Conservation (phyloP, 306 rosid species). For the Cucumis cinereus region DNA sequence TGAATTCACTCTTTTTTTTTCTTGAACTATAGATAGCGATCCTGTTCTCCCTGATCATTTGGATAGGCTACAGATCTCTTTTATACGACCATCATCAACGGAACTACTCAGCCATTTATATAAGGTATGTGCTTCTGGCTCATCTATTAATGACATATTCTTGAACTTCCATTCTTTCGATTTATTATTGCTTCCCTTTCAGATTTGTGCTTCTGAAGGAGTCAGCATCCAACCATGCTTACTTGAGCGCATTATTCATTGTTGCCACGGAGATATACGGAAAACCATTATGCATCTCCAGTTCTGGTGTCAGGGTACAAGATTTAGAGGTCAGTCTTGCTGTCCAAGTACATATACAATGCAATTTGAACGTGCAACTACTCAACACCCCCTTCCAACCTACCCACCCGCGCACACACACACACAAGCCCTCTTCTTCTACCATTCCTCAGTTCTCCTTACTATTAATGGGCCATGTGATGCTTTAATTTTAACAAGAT, state of each 20-base stretch:
- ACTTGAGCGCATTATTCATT: conserved; percentile 44
- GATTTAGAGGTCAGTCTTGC: conserved; percentile 29
- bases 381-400: neutral
- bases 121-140: conserved; percentile 38
- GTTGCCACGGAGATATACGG: conserved; percentile 61
- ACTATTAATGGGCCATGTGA: neutral
- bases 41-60: conserved; percentile 50
- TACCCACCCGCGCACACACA: neutral
- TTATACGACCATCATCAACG: conserved; percentile 43
- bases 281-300: conserved; percentile 75
- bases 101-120: conserved; percentile 54
- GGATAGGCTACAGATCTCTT: conserved; percentile 34
- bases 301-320: conserved; percentile 78
- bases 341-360: neutral
- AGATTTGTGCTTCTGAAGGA: conserved; percentile 71
- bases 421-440: neutral
- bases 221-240: conserved; percentile 32
- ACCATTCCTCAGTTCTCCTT: neutral
- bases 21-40: conserved; percentile 36
- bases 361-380: neutral
- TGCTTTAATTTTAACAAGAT: neutral
- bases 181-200: conserved; percentile 14
- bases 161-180: neutral
- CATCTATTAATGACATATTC: neutral
- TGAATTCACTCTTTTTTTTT: conserved; percentile 15